Conservation (phyloP, 495 filamentous ascomycete species). For the Staphylotrichum tortipilum region DNA sequence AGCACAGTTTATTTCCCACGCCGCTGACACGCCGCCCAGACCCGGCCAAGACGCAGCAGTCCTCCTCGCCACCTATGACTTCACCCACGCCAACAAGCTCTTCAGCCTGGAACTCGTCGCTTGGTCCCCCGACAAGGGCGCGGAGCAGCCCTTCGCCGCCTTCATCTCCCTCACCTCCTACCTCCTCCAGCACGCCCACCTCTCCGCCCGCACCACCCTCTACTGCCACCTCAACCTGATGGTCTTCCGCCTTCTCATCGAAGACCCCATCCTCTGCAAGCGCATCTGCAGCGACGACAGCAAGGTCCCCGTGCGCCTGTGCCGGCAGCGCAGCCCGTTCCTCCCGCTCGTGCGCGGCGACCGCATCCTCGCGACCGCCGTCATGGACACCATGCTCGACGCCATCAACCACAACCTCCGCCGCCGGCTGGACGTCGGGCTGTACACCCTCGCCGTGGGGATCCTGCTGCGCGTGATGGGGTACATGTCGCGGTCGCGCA, state of each 20-base stretch:
- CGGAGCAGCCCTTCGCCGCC: conserved; percentile 67
- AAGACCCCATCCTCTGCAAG: conserved; percentile 79
- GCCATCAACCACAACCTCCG: conserved; percentile 91
- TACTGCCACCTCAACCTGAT: conserved; percentile 80
- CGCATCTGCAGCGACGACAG: conserved; percentile 74
- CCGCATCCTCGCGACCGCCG: conserved; percentile 59
- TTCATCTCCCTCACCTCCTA: conserved; percentile 90
- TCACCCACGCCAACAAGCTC: conserved; percentile 87
- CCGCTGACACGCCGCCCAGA: conserved; percentile 32
- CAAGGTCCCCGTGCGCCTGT: conserved; percentile 68
- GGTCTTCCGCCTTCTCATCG: conserved; percentile 76
- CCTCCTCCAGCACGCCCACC: conserved; percentile 84
- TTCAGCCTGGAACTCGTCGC: conserved; percentile 81
- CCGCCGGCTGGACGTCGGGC: conserved; percentile 68
- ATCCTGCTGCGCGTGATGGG: conserved; percentile 73
- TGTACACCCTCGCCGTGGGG: conserved; percentile 75
- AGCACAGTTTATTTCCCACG: not conserved
- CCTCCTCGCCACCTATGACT: conserved; percentile 83
- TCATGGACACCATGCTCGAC: conserved; percentile 81
- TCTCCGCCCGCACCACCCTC: conserved; percentile 63
- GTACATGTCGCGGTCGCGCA: conserved; percentile 71
- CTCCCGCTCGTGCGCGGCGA: conserved; percentile 68
- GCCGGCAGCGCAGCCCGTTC: conserved; percentile 81
- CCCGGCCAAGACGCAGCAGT: conserved; percentile 71
- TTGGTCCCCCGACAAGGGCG: conserved; percentile 51